Conservation (phyloP, 169 alveolate species). For the Cryptosporidium canis region DNA sequence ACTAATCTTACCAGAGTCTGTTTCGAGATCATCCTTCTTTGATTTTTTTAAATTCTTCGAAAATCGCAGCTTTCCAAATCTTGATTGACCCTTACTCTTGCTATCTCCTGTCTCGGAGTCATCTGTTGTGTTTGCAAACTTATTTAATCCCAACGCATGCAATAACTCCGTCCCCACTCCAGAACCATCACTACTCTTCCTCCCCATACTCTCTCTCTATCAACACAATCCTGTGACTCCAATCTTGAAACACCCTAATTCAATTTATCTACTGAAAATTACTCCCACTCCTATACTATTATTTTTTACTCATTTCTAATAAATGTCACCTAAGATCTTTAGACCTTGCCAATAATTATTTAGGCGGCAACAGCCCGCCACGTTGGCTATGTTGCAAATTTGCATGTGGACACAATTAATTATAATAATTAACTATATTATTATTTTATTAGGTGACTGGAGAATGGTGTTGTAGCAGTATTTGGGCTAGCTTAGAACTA, state of each 20-base stretch:
- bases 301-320: background rate
- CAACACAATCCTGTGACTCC: background rate
- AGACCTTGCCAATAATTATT: background rate
- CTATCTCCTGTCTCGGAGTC: constrained; percentile 6
- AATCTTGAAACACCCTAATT: background rate
- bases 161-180: constrained; percentile 49
- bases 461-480: background rate
- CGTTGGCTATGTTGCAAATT: background rate
- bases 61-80: background rate
- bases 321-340: constrained; percentile 20
- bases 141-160: constrained; percentile 15
- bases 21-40: background rate
- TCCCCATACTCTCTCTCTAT: background rate
- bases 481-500: background rate
- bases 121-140: background rate
- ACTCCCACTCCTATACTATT: background rate
- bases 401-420: background rate
- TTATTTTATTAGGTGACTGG: background rate
- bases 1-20: background rate
- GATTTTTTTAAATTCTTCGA: background rate
- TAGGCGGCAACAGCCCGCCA: constrained; percentile 6
- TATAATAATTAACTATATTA: background rate
- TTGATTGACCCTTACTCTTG: constrained; percentile 2
- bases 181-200: constrained; percentile 51
- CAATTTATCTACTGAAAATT: background rate